Percentiles rank a stretch among this genome's conserved stretches.
Conservation (phyloP, 2,329 filamentous ascomycete genomes). For the Leptodontidium sp. region DNA sequence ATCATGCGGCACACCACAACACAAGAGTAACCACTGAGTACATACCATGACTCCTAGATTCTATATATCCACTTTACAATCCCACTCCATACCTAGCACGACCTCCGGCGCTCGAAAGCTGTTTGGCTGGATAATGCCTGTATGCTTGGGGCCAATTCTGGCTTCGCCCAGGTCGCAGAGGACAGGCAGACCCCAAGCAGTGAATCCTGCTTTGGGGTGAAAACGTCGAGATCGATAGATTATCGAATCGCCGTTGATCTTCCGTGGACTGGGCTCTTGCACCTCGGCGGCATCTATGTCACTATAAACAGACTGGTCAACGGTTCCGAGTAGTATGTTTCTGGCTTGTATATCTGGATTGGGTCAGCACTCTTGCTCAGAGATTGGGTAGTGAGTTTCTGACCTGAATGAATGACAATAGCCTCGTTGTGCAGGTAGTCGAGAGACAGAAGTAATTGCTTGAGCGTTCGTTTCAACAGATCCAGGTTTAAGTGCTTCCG, state of each 20-base stretch:
- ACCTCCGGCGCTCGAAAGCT: slow-evolving; percentile 1
- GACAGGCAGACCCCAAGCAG: not conserved
- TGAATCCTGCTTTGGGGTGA: not conserved
- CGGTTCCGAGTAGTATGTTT: not conserved
- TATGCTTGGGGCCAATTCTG: slow-evolving; percentile 3
- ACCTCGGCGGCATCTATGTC: slow-evolving; percentile 1
- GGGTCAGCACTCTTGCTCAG: not conserved
- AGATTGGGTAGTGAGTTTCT: not conserved
- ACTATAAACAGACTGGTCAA: not conserved
- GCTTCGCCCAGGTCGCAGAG: slow-evolving; percentile 8
- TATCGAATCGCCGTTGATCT: not conserved
- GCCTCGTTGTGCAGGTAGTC: not conserved
- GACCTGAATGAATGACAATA: not conserved
- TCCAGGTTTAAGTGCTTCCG: not conserved
- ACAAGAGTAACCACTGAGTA: not conserved
- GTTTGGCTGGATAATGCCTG: not conserved
- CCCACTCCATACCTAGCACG: slow-evolving; percentile 2
- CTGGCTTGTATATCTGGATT: not conserved
- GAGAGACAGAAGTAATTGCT: not conserved
- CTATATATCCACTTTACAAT: slow-evolving; percentile 10
- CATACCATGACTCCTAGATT: not conserved
- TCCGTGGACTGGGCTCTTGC: slow-evolving; percentile 1
- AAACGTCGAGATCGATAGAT: not conserved
- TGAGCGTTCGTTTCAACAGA: not conserved
- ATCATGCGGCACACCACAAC: no score